Conservation (phyloP, 345 rosid species). For the Camelina sativa region DNA sequence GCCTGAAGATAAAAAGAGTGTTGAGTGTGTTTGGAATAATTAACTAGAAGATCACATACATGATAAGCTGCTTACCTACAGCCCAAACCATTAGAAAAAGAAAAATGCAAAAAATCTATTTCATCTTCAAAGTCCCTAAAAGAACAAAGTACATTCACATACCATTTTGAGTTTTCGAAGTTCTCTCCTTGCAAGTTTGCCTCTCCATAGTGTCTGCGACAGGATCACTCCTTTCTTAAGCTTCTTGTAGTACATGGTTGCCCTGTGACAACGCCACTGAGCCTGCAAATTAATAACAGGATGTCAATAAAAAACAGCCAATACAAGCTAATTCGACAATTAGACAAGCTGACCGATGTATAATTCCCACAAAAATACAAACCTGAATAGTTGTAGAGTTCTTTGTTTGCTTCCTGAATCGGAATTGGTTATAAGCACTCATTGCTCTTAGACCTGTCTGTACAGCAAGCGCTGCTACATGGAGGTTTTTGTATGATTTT, state of each 20-base stretch:
- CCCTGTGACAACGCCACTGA: constrained; percentile 69
- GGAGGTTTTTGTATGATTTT: constrained; percentile 57
- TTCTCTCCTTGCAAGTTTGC: constrained; percentile 65
- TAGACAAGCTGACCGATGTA: background rate
- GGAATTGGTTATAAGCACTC: constrained; percentile 66
- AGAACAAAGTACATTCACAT: background rate
- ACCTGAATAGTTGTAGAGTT: constrained; percentile 73
- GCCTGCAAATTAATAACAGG: constrained; percentile 49
- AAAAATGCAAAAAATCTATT: background rate
- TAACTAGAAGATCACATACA: background rate
- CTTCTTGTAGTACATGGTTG: constrained; percentile 54
- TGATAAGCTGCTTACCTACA: background rate
- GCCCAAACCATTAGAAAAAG: background rate
- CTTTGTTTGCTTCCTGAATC: constrained; percentile 63
- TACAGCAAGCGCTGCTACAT: constrained; percentile 56
- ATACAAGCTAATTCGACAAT: background rate
- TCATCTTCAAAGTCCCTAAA: constrained; percentile 1
- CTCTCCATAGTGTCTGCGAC: constrained; percentile 81
- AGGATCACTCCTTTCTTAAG: constrained; percentile 63
- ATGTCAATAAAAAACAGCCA: background rate
- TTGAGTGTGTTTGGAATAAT: background rate
- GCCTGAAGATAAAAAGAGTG: constrained; percentile 47
- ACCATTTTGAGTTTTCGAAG: constrained; percentile 85
- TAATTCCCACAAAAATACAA: constrained; percentile 9
- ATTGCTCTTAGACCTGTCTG: constrained; percentile 74